phyloP scores from a whole-genome alignment of 2,329 filamentous ascomycete genomes.

The Fusarium liriodendri region DNA sequence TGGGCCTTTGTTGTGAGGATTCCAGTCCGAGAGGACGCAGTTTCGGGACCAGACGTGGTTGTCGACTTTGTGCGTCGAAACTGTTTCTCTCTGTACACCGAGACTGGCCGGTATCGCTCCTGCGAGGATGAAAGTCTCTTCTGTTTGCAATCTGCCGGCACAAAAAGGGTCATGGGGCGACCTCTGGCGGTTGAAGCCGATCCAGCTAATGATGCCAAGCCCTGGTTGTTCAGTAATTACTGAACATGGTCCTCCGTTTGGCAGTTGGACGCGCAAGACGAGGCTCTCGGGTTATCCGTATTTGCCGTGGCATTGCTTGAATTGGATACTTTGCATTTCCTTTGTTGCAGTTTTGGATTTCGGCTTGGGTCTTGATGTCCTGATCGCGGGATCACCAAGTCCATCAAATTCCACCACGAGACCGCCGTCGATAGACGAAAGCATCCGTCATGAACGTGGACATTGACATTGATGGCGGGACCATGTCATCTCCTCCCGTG shows the following conservation, averaged over 20 bases:
- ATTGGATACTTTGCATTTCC: background rate
- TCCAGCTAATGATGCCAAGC: conserved; percentile 1
- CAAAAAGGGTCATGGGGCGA: background rate
- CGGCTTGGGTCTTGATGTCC: conserved; percentile 3
- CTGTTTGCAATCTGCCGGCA: background rate
- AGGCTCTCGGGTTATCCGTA: background rate
- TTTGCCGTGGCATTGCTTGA: background rate
- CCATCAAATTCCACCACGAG: conserved; percentile 19
- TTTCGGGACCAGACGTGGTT: background rate
- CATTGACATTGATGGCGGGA: background rate
- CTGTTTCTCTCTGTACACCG: background rate
- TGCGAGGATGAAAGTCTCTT: background rate
- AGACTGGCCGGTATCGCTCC: background rate
- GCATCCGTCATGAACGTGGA: background rate
- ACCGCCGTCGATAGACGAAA: conserved; percentile 1
- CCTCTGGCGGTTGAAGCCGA: background rate
- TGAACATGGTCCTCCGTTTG: background rate
- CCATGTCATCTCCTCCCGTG: background rate
- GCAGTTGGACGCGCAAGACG: background rate
- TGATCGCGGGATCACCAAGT: conserved; percentile 25
- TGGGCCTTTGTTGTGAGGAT: conserved; percentile 1
- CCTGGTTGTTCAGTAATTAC: background rate
- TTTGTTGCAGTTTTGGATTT: conserved; percentile 5
- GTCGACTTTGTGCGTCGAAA: background rate
- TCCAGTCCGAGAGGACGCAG: background rate